Conservation (phyloP, 345 rosid genomes). For the Eucalyptus pauciflora region DNA sequence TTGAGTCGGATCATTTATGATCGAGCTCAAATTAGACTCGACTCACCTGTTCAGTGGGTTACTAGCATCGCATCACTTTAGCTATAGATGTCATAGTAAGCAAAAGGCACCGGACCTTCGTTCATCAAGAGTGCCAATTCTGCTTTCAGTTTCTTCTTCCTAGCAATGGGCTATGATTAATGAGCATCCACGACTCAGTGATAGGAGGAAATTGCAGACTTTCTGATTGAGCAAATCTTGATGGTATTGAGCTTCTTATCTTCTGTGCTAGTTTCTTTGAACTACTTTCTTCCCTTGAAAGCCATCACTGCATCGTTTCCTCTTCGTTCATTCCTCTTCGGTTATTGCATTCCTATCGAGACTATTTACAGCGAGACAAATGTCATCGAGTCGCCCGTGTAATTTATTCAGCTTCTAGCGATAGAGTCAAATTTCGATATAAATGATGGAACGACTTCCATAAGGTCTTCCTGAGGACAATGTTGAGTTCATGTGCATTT, state of each 20-base stretch:
- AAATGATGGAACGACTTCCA: background rate
- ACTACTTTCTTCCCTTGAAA: background rate
- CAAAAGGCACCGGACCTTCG: background rate
- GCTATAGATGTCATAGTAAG: background rate
- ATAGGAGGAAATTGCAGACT: background rate
- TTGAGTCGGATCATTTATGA: too few species aligned
- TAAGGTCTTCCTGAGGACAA: background rate
- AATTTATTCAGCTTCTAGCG: background rate
- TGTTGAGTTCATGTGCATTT: background rate
- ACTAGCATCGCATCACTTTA: background rate
- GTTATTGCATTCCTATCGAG: background rate
- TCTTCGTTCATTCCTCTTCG: background rate
- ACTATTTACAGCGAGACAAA: background rate
- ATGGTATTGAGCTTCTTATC: background rate
- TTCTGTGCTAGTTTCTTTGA: background rate
- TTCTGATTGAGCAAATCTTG: background rate
- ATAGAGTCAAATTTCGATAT: background rate
- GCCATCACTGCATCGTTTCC: background rate
- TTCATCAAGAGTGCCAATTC: background rate
- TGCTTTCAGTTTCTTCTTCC: background rate
- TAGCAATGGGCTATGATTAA: background rate
- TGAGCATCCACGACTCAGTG: background rate
- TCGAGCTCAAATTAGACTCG: rapidly evolving
- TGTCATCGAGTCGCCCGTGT: background rate
- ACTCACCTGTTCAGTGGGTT: too few species aligned